Evolutionary conservation across 352 stramenopile genomes (phyloP).

Genomic region (Aphanomyces cochlioides): DNA sequence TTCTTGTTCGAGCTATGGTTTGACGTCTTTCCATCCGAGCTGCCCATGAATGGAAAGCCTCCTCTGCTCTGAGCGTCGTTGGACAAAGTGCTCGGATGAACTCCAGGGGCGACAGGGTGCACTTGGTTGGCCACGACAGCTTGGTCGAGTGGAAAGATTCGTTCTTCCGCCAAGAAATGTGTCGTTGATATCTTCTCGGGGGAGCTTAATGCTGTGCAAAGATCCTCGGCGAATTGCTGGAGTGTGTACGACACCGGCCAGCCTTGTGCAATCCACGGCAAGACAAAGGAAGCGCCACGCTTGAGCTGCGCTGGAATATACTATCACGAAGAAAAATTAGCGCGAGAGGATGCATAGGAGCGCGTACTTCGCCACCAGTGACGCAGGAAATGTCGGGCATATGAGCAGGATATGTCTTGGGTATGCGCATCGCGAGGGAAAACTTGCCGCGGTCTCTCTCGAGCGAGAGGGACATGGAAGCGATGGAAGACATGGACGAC

Average conservation of each 20-base stretch:
- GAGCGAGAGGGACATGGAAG: constrained; percentile 39
- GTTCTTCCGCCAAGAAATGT: constrained; percentile 20
- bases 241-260: constrained; percentile 59
- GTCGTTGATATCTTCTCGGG: constrained; percentile 21
- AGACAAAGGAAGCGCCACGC: constrained; percentile 40
- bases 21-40: neutral
- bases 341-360: constrained; percentile 1
- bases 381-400: constrained; percentile 31
- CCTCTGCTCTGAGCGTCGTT: no score
- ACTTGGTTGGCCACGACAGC: no score
- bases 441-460: constrained; percentile 27
- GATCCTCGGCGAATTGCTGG: constrained; percentile 43
- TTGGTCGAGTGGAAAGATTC: constrained; percentile 24
- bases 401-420: constrained; percentile 24
- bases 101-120: no score
- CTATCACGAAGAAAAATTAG: constrained; percentile 30
- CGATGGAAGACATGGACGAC: constrained; percentile 43
- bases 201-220: constrained; percentile 38
- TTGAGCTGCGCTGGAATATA: constrained; percentile 41
- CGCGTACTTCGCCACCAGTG: constrained; percentile 29
- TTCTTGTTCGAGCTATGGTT: neutral
- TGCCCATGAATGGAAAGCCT: no score
- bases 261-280: constrained; percentile 50
- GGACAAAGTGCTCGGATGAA: no score
- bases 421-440: constrained; percentile 29